phyloP scores from a whole-genome alignment of 257 asterid species.

The Lavandula angustifolia region DNA sequence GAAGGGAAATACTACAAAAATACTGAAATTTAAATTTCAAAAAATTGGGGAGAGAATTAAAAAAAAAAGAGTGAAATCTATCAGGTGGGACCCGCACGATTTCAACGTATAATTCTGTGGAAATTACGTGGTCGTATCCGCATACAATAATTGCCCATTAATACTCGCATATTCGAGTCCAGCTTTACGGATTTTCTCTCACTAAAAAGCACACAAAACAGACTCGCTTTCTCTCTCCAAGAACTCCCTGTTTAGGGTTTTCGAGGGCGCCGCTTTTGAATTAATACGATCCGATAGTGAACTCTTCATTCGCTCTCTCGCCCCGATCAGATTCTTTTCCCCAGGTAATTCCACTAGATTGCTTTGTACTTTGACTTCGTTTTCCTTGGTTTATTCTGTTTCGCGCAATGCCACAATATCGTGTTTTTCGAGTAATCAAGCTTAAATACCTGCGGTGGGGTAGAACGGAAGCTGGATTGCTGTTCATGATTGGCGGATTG shows the following conservation, averaged over 20 bases:
- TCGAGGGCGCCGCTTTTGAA: constrained; percentile 41
- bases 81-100: constrained; percentile 19
- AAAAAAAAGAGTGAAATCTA: not conserved
- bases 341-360: constrained; percentile 34
- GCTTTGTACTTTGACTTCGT: not conserved
- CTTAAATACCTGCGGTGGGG: not conserved
- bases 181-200: constrained; percentile 32
- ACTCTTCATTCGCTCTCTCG: constrained; percentile 27
- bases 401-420: not conserved
- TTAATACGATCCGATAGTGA: constrained; percentile 34
- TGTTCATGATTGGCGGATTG: constrained; percentile 1
- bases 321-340: constrained; percentile 5
- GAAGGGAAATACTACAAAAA: too few relatives aligned
- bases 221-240: constrained; percentile 23
- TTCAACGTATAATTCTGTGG: constrained; percentile 5
- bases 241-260: constrained; percentile 43
- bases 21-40: not conserved
- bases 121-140: constrained; percentile 34
- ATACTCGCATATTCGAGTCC: constrained; percentile 30
- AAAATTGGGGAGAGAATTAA: not conserved
- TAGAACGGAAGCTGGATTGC: constrained; percentile 6
- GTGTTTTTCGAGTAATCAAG: not conserved
- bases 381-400: not conserved
- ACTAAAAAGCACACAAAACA: not conserved
- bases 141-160: constrained; percentile 33